Conservation (phyloP, 2,329 filamentous ascomycete species). For the Aspergillus aculeatinus region DNA sequence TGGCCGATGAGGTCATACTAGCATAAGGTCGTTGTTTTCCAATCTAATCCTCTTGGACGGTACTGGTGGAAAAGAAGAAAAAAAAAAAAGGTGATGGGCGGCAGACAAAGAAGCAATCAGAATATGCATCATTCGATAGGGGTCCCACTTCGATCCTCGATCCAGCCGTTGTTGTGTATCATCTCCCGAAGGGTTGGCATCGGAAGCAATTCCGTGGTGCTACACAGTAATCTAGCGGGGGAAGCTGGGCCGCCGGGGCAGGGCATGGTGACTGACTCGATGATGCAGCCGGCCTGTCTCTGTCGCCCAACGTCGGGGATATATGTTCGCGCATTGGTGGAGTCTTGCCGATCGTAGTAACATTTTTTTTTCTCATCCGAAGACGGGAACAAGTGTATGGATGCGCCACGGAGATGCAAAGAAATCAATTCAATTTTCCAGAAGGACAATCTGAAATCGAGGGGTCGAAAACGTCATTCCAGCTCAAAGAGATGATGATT, state of each 20-base stretch:
- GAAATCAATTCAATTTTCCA: not conserved
- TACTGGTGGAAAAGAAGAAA: not conserved
- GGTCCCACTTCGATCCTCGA: not conserved
- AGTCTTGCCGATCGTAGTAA: not conserved
- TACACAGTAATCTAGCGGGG: not conserved
- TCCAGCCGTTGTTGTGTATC: not conserved
- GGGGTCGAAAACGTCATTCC: too few species aligned
- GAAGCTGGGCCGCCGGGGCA: not conserved
- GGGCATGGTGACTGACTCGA: not conserved
- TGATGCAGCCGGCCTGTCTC: not conserved
- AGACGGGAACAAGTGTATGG: not conserved
- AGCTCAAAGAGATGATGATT: too few species aligned
- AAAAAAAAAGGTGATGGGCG: not conserved
- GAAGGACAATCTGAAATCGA: not conserved
- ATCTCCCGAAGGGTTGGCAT: not conserved
- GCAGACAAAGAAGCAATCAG: not conserved
- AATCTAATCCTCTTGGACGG: not conserved
- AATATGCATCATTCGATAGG: not conserved
- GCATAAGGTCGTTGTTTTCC: not conserved
- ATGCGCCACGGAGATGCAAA: not conserved
- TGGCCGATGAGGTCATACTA: not conserved
- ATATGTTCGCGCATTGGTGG: not conserved
- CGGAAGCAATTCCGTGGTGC: not conserved
- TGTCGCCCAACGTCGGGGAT: not conserved
- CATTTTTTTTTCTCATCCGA: not conserved